These are phyloP conservation scores for Scenedesmus sp. DNA, from an alignment of 163 green algal species.

Conservation along the genomic window DNA sequence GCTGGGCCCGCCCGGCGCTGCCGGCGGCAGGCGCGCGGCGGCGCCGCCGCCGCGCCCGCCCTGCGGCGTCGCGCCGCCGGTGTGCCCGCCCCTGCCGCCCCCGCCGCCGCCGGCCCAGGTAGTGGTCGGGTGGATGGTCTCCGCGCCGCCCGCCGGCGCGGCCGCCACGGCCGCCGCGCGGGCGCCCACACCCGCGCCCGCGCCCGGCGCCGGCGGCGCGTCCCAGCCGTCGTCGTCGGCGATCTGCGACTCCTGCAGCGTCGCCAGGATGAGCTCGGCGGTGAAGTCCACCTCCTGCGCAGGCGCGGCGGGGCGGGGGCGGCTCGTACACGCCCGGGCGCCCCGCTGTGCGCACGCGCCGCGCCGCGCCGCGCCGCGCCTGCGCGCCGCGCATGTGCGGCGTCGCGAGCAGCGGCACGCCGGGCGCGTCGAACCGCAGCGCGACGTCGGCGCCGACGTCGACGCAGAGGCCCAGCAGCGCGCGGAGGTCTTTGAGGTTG, in stretches of 20 bases:
- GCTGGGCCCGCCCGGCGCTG: not conserved
- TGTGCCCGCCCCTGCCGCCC: too few species aligned
- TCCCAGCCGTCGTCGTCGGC: not conserved
- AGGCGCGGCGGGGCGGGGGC: too few species aligned
- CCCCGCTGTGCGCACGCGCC: too few species aligned
- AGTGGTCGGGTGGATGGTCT: constrained; percentile 25
- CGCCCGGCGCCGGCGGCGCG: not conserved
- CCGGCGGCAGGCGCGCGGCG: not conserved
- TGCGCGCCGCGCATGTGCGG: constrained; percentile 54
- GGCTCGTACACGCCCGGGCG: too few species aligned
- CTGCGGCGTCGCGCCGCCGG: constrained; percentile 7
- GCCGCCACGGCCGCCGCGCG: not conserved
- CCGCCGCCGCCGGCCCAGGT: not conserved
- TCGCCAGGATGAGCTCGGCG: constrained; percentile 76
- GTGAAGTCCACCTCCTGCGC: constrained; percentile 61
- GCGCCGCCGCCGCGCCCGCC: not conserved
- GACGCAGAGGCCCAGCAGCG: constrained; percentile 74
- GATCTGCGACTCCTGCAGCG: constrained; percentile 67
- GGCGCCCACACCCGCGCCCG: not conserved
- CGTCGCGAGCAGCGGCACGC: constrained; percentile 74
- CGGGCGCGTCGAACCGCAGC: constrained; percentile 68
- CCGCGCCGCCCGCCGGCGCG: not conserved
- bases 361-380: constrained; percentile 17
- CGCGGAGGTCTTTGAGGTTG: constrained; percentile 82
- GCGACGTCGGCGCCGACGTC: constrained; percentile 59